Base-by-base conservation (phyloP, 2,329 filamentous ascomycete genomes). In the Rutstroemia sydowiana region DNA sequence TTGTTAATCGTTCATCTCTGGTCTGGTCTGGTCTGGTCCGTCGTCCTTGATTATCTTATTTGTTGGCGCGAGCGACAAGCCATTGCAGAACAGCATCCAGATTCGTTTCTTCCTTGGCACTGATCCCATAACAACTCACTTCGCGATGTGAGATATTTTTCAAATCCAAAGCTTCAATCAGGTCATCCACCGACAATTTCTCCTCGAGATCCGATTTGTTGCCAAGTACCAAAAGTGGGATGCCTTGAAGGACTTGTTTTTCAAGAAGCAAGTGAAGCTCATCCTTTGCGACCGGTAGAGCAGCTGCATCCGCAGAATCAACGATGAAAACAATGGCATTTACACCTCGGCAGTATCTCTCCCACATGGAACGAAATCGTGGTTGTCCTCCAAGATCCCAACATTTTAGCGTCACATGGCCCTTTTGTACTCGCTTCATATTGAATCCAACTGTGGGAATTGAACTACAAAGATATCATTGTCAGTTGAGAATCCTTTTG, bases 361-460 rank as follows among this genome's bases (percentile, higher is more conserved):
- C 93, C 93, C 93, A 98, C 93, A 98, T 98, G 62, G 88, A 88
- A 66, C 93, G 87, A 74, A 97, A 98, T 60, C 92, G 82, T 63
- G 93, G 92, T 73, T 98, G 93, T 49, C 93, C 93, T 62, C 93
- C 93, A 59, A 98, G 82, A 74, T 98, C 93, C 93, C 93, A 98
- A 72, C 93, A 98, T 73, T 97, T 97, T 65, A 98, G 78, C 63
- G 93, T 95, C 69, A 98, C 93, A 80, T 97, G 92, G 63, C 93
- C 93, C 67, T 93, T 92, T 73, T 96, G 91, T 63, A 98, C 90
- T 61, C 87, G 85, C 78, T 97, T 97, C 84, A 96, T 95, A 71
- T 97, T 98, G 77, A 97, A 97, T 60, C 93, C 93, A 64, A 98
- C 92, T 14, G 93, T 98, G 56, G 93, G 93, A 69, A 97, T 96